Base-by-base conservation (phyloP, 176 grass and related monocot genomes). In the Tuctoria greenei region DNA sequence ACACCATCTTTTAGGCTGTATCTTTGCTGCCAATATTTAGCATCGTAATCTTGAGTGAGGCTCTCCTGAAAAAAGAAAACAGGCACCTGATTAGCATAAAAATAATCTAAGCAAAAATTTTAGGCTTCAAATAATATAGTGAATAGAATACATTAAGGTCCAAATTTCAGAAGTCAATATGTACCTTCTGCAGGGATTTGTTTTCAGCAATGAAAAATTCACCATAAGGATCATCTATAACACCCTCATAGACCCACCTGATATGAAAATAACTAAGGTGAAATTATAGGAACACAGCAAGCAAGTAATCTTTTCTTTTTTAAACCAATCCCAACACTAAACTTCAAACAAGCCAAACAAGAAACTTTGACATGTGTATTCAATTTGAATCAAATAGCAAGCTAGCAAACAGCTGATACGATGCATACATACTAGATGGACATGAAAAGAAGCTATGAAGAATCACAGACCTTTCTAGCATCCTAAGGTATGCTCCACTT, bases 131-230 rank as follows among this genome's bases (percentile, higher is more conserved):
- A 83, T 41, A 57, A 79, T 66, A 64, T 73, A 85, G 38, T 71
- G 61, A 69, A 74, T 8, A 63, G 18, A 57, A 58, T 18, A 46
- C 25, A 51, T 56, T n/a, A 86, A 31, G 39, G 23, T 67, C 8
- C 14, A 37, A 67, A 66, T 8, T 49, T 61, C 40, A 25, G 27
- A 55, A 79, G 45, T 70, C 27, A 69, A 28, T 15, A 74, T 31
- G 28, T 88, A 99, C 95, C 91, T 99, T 99, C 58, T 84, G 84
- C 74, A 99, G 76, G 58, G 84, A 92, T 87, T 99, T 99, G 80
- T 99, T 99, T 94, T 99, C 95, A 84, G 82, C 89, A 80, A 99
- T 95, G 87, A 99, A 99, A 82, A 99, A 99, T 99, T 99, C 95
- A 57, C 91, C 80, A 21, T 99, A 95, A 81, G 95, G 95, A 38